Conservation (phyloP, 108 stramenopile genomes). For the Cyclotella cryptica region DNA sequence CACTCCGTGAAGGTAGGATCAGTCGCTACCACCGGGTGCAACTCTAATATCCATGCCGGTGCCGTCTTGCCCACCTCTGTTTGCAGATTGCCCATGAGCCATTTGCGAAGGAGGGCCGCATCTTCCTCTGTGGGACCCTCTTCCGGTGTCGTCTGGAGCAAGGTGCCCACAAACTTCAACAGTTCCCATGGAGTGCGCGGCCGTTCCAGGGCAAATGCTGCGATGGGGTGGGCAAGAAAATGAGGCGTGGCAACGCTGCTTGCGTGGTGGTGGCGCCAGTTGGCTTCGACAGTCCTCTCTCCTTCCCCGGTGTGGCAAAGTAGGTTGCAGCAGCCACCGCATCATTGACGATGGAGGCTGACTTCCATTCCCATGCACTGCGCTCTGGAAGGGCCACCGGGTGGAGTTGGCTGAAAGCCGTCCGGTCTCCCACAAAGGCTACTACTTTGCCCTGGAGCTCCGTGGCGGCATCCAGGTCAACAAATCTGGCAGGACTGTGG, state of each 20-base stretch:
- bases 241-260: neutral
- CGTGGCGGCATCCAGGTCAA: neutral
- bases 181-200: no score
- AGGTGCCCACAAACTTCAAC: neutral
- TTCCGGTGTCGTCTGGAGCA: neutral
- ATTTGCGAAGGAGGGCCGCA: neutral
- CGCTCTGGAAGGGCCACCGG: neutral
- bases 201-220: neutral
- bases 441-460: neutral
- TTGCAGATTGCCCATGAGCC: neutral
- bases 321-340: no score
- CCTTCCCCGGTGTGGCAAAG: neutral
- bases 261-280: neutral
- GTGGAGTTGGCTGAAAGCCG: neutral
- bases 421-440: neutral
- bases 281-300: neutral
- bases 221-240: neutral
- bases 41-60: neutral
- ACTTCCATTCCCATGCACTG: conserved; percentile 1
- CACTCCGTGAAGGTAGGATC: neutral
- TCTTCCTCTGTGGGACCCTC: neutral
- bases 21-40: neutral
- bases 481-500: no score
- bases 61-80: neutral
- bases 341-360: neutral